Base-by-base conservation (phyloP, 2,329 filamentous ascomycete genomes). In the Alternaria conjuncta region DNA sequence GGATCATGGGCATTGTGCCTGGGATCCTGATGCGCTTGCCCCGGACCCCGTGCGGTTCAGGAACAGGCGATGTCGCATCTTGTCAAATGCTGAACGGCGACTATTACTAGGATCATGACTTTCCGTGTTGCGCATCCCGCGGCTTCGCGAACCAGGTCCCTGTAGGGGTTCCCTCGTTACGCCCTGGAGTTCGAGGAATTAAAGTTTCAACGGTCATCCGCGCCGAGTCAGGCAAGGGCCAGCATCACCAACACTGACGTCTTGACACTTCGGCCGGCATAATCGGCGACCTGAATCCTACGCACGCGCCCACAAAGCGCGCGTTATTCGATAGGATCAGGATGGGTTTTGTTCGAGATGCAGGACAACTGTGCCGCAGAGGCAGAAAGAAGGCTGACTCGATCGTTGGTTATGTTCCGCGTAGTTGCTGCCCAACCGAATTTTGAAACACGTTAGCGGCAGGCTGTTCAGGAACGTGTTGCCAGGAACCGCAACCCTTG, bases 301-400 rank as follows among this genome's bases (percentile, higher is more conserved):
- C 63, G 61, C 63, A 71, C 63, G 71, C 69, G 71, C 70, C 64
- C 36, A 63, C 55, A 61, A 67, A 43, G 70, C 60, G 70, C 67
- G 69, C 69, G 55, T 67, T 65, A 69, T 64, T 59, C 61, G 66
- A 74, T 67, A 65, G 58, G 62, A 50, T 54, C 32, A 64, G 53
- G 56, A 61, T 36, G 55, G 54, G 30, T 58, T 53, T 50, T 50
- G 41, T 50, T 64, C 53, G 41, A 63, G 56, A 60, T 50, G 53
- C 55, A 58, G 30, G 60, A 44, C 15, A 45, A 50, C 65, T 64
- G 65, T 58, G 64, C 61, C 65, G 67, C 61, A 61, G 8, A 53
- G 30, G 49, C 32, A 53, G 49, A 61, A 18, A 50, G 54, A 60
- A 64, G 59, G 54, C 64, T 69, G 64, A 65, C 66, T 59, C 36